Base-by-base conservation (phyloP, 352 stramenopile genomes). In the Poterioochromonas sp. region DNA sequence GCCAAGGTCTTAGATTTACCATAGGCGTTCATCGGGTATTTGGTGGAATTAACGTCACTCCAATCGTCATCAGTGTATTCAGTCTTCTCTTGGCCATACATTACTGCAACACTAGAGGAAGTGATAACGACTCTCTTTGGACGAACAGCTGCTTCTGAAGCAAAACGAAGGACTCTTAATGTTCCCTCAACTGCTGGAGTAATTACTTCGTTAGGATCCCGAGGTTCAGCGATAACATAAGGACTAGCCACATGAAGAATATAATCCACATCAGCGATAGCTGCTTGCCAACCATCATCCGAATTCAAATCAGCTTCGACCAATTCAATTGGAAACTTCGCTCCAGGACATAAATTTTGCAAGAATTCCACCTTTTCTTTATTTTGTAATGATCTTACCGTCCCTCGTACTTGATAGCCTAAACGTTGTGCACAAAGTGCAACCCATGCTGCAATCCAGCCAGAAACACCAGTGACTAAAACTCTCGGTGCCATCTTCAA, bases 391-490 rank as follows among this genome's bases (percentile, higher is more conserved):
- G 3, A 15, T 64, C 69, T 8, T 26, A 77, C 69, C 32, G 69
- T 77, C 2, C 69, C 69, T n/a, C 69, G 43, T 26, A 77, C 69
- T 26, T 35, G 26, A 32, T 77, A 77, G 5, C 69, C 69, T 15
- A 40, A 1, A 12, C 12, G 47, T 15, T 41, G 35, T 26, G 37
- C 29, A 26, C 2, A 1, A 32, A 35, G n/a, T n/a, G 37, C 37
- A 43, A 73, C 29, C 29, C 37, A 47, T 29, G 29, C 5, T 5
- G 63, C 63, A 32, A 73, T 47, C 2, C 47, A 73, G 11, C 63
- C 63, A 29, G 63, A 47, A 15, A 47, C 63, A 32, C 63, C 63
- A 47, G 63, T 73, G 8, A 73, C 63, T 29, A 73, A 29, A 43
- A 73, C 63, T 15, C 47, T 15, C 47, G 47, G 47, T 26, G 15